Conservation (phyloP, 2,329 filamentous ascomycete species). For the Onygena corvina region DNA sequence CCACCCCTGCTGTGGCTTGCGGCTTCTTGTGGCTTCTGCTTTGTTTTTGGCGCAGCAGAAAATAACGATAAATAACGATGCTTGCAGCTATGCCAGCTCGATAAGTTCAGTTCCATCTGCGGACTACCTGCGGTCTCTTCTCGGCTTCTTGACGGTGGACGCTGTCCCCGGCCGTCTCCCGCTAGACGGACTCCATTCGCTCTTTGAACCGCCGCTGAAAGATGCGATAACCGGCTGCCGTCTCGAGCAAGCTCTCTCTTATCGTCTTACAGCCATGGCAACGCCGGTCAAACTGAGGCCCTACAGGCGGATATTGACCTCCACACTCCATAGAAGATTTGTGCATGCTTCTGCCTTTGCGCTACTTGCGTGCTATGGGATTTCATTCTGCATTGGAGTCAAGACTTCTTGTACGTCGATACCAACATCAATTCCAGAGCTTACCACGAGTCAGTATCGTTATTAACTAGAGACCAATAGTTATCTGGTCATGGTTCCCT, state of each 20-base stretch:
- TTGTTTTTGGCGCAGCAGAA: neutral
- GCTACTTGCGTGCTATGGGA: constrained; percentile 58
- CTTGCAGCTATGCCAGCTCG: neutral
- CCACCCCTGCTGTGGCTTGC: neutral
- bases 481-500: constrained; percentile 78
- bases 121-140: neutral
- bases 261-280: constrained; percentile 24
- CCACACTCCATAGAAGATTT: constrained; percentile 76
- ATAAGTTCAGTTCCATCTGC: too few species aligned
- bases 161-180: neutral
- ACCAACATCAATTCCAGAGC: neutral
- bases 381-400: constrained; percentile 57
- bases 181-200: neutral
- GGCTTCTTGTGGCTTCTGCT: neutral
- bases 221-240: constrained; percentile 9
- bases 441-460: neutral
- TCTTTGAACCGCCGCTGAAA: neutral
- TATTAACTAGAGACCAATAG: constrained; percentile 32
- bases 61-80: neutral
- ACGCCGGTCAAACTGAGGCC: constrained; percentile 28
- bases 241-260: constrained; percentile 6
- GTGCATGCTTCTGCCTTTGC: constrained; percentile 61
- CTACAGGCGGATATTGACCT: constrained; percentile 85
- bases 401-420: constrained; percentile 53
- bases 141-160: neutral